These are phyloP conservation scores for Ustilago trichophora DNA, from an alignment of 1,284 basidiomycete species.

Conservation along the genomic window DNA sequence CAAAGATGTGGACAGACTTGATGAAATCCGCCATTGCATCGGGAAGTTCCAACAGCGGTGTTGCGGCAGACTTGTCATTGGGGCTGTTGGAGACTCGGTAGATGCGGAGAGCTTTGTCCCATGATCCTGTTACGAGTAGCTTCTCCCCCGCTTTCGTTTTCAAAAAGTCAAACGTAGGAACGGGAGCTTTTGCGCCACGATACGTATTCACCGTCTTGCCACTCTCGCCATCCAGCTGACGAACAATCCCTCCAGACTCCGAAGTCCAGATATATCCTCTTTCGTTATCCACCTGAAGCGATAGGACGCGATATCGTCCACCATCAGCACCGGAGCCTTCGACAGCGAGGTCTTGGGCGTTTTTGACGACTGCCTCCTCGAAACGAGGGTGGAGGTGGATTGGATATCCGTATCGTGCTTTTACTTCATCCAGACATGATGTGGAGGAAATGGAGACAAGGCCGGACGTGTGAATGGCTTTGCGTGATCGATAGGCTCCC, in stretches of 20 bases:
- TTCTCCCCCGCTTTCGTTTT: not conserved
- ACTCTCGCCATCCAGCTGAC: constrained; percentile 24
- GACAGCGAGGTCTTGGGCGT: constrained; percentile 11
- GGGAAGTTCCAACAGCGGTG: not conserved
- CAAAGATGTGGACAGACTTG: constrained; percentile 35
- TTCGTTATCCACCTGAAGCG: constrained; percentile 3
- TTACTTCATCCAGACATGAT: no score
- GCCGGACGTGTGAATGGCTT: constrained; percentile 28
- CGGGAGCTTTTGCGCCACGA: constrained; percentile 32
- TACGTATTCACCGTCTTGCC: constrained; percentile 23
- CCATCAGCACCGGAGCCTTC: constrained; percentile 36
- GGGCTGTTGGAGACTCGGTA: constrained; percentile 1
- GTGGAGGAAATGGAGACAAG: not conserved
- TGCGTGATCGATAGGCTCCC: constrained; percentile 27
- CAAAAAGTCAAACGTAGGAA: constrained; percentile 9
- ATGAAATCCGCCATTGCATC: constrained; percentile 46
- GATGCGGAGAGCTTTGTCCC: constrained; percentile 33
- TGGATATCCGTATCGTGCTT: constrained; percentile 27
- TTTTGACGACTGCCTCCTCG: not conserved
- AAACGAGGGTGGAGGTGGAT: constrained; percentile 37
- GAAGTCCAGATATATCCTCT: constrained; percentile 16
- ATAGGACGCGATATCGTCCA: constrained; percentile 20
- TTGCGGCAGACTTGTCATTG: not conserved
- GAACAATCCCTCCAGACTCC: constrained; percentile 27
- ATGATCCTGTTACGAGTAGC: constrained; percentile 33